Conservation (phyloP, 2,329 filamentous ascomycete genomes). For the Seiridium unicorne region DNA sequence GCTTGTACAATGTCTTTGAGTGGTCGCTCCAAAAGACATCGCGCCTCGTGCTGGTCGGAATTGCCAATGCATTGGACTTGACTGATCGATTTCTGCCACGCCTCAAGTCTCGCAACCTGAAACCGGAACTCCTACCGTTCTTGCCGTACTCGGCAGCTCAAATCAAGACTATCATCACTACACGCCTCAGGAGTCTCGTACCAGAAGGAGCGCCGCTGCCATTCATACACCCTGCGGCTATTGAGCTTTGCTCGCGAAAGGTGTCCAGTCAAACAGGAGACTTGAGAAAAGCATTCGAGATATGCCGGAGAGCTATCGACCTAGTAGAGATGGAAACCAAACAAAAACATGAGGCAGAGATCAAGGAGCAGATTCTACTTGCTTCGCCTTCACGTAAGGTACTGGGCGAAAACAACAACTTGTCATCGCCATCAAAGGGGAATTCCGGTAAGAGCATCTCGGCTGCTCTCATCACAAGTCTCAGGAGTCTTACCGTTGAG, state of each 20-base stretch:
- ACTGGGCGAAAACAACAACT: constrained; percentile 78
- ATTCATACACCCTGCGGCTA: constrained; percentile 89
- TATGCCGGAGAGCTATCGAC: constrained; percentile 86
- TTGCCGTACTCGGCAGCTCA: constrained; percentile 87
- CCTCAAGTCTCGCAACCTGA: constrained; percentile 88
- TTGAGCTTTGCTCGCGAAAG: constrained; percentile 92
- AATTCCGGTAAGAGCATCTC: constrained; percentile 39
- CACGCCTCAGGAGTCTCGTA: constrained; percentile 74
- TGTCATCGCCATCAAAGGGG: constrained; percentile 51
- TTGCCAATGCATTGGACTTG: constrained; percentile 92
- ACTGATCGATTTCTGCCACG: constrained; percentile 94
- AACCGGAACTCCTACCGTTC: constrained; percentile 86
- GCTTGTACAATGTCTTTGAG: constrained; percentile 92
- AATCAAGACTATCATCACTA: constrained; percentile 82
- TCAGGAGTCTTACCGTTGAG: constrained; percentile 65
- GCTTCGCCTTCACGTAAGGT: constrained; percentile 72
- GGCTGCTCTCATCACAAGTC: constrained; percentile 50
- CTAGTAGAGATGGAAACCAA: constrained; percentile 83
- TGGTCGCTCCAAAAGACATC: constrained; percentile 87
- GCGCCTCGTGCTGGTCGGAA: constrained; percentile 79
- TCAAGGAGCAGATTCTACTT: constrained; percentile 53
- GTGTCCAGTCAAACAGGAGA: constrained; percentile 93
- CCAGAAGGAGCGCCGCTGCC: constrained; percentile 63
- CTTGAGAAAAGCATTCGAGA: constrained; percentile 90
- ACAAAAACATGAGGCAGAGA: constrained; percentile 66